Evolutionary conservation across 192 early-diverging fungal species (phyloP).

Genomic region (Linnemannia zychae): DNA sequence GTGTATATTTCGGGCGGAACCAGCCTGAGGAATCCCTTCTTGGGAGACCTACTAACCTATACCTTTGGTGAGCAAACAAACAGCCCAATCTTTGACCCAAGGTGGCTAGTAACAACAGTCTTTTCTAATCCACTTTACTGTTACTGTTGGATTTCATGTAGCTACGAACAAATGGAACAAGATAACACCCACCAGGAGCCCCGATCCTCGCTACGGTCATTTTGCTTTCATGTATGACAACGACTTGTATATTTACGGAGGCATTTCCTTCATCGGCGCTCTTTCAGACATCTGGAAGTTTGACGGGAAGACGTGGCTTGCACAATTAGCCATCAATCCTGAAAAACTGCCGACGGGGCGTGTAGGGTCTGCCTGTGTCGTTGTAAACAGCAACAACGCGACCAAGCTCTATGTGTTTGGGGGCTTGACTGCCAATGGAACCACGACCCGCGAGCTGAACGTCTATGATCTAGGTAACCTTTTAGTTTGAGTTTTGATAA

Average conservation of each 20-base stretch:
- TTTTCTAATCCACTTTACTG: not conserved
- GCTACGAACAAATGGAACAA: conserved; percentile 48
- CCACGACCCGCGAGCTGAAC: conserved; percentile 23
- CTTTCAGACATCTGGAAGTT: conserved; percentile 44
- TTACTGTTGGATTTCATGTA: not conserved
- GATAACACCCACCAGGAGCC: conserved; percentile 14
- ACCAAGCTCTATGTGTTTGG: conserved; percentile 44
- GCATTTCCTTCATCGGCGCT: conserved; percentile 25
- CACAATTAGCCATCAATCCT: conserved; percentile 1
- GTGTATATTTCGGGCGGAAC: conserved; percentile 53
- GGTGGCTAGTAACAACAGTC: not conserved
- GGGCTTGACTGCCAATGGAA: conserved; percentile 12
- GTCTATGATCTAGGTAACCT: conserved; percentile 26
- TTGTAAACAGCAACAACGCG: conserved; percentile 34
- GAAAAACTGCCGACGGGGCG: conserved; percentile 25
- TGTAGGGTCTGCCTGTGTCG: conserved; percentile 21
- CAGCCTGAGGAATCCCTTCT: conserved; percentile 1
- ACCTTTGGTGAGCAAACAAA: conserved; percentile 24
- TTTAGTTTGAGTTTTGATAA: not conserved
- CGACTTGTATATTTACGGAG: conserved; percentile 48
- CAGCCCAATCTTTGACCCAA: not conserved
- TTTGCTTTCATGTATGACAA: conserved; percentile 39
- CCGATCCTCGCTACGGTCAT: conserved; percentile 51
- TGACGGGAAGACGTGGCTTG: conserved; percentile 23
- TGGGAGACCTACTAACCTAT: conserved; percentile 38